A percentile compares a stretch with the other conserved stretches of the same genome.
Conservation (phyloP, 345 rosid species). For the Cardiospermum halicacabum region DNA sequence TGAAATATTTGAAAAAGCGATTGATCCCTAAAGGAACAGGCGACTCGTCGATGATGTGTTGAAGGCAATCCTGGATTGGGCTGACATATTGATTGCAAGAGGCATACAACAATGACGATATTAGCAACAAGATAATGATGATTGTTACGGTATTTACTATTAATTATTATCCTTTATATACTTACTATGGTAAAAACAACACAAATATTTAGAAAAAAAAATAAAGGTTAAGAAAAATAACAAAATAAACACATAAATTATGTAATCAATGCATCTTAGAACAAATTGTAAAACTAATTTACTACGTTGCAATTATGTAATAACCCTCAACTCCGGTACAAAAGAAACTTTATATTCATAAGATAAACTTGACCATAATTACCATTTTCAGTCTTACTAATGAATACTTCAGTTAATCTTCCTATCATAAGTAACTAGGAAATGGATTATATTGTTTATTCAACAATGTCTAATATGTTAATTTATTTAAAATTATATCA, state of each 20-base stretch:
- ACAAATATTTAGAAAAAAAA: neutral
- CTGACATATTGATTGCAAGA: slow-evolving; percentile 39
- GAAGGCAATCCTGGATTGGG: slow-evolving; percentile 75
- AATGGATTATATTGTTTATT: too few species aligned
- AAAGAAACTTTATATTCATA: too few species aligned
- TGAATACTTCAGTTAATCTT: too few species aligned
- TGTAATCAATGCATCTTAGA: neutral
- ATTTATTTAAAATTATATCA: neutral
- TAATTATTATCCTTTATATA: neutral
- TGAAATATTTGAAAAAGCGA: slow-evolving; percentile 90
- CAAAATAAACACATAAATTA: neutral
- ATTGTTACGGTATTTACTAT: neutral
- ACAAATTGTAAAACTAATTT: neutral
- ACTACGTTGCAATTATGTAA: too few species aligned
- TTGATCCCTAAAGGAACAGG: slow-evolving; percentile 92
- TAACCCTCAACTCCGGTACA: too few species aligned
- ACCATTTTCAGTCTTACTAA: too few species aligned
- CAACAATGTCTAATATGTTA: too few species aligned
- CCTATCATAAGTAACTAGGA: too few species aligned
- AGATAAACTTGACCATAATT: too few species aligned
- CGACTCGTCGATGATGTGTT: slow-evolving; percentile 86
- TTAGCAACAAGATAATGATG: slow-evolving; percentile 15
- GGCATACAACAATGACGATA: slow-evolving; percentile 18
- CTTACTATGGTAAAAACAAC: neutral
- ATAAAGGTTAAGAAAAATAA: neutral